These are phyloP conservation scores for Amphichorda felina DNA, from an alignment of 2,329 filamentous ascomycete genomes.

Conservation along the genomic window DNA sequence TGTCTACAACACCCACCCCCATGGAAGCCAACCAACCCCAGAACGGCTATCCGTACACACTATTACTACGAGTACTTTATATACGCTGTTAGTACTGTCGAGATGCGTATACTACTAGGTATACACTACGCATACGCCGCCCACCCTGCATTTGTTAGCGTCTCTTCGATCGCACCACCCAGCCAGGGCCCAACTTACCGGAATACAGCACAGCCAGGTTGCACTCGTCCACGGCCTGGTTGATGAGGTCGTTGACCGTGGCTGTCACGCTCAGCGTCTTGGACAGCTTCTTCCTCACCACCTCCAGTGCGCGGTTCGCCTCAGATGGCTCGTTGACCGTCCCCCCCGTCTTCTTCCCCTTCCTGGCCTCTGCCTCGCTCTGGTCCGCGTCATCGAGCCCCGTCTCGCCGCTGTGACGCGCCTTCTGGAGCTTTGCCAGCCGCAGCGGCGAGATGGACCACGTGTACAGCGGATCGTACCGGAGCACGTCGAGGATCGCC, in stretches of 20 bases:
- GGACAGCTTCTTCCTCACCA: conserved; percentile 91
- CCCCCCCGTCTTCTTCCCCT: conserved; percentile 18
- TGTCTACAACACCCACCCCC: too few species aligned
- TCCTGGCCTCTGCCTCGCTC: conserved; percentile 27
- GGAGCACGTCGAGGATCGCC: conserved; percentile 92
- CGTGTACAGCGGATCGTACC: conserved; percentile 94
- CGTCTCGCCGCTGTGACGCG: conserved; percentile 37
- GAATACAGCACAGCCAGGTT: conserved; percentile 88
- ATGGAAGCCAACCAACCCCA: too few species aligned
- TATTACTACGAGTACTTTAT: too few species aligned
- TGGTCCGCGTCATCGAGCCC: conserved; percentile 22
- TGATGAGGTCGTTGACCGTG: conserved; percentile 93
- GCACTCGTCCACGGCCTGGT: conserved; percentile 84
- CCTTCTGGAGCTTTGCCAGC: conserved; percentile 52
- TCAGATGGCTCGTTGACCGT: conserved; percentile 52
- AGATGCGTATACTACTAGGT: too few species aligned
- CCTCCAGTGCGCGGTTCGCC: conserved; percentile 80
- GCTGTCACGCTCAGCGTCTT: conserved; percentile 90
- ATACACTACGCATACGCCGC: conserved; percentile 32
- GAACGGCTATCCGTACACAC: too few species aligned
- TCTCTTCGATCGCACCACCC: background rate
- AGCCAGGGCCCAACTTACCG: conserved; percentile 32
- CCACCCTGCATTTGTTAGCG: conserved; percentile 24
- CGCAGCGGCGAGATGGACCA: conserved; percentile 77
- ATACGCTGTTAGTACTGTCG: too few species aligned